Percentiles rank a stretch among this genome's conserved stretches.
Evolutionary conservation across 176 grass and related monocot species (phyloP).

Genomic region (Leersia perrieri): DNA sequence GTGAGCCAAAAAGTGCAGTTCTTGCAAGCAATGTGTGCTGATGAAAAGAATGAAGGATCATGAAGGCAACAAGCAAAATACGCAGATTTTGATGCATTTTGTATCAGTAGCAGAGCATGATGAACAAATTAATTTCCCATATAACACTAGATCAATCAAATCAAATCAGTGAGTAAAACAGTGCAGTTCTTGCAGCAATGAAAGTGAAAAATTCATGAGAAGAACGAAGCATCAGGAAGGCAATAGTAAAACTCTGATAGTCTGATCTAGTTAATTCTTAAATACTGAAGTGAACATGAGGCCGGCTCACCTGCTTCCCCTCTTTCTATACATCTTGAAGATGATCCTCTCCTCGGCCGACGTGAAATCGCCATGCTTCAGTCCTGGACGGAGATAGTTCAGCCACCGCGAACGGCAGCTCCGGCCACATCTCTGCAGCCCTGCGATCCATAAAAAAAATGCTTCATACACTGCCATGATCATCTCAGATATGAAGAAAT

Average conservation of each 20-base stretch:
- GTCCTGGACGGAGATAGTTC: constrained; percentile 58
- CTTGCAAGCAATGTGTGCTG: too few relatives aligned
- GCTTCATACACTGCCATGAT: neutral
- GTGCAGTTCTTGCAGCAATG: neutral
- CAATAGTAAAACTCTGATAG: neutral
- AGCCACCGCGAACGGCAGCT: constrained; percentile 61
- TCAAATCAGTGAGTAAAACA: neutral
- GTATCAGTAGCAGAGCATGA: neutral
- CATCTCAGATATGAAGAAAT: neutral
- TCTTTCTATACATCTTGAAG: constrained; percentile 42
- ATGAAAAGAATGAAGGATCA: too few relatives aligned
- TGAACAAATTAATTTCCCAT: neutral
- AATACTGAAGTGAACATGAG: neutral
- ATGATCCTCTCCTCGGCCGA: constrained; percentile 44
- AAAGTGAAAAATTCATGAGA: too few relatives aligned
- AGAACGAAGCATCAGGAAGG: neutral
- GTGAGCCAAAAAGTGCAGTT: too few relatives aligned
- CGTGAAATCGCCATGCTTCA: constrained; percentile 49
- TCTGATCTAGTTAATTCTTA: neutral
- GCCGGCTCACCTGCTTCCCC: constrained; percentile 41
- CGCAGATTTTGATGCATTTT: neutral
- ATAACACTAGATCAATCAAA: neutral
- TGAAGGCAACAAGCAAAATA: neutral
- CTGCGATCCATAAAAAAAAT: constrained; percentile 22
- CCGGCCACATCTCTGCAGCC: constrained; percentile 44